These are phyloP conservation scores for Fusarium buxicola DNA, from an alignment of 2,329 filamentous ascomycete genomes.

Conservation along the genomic window DNA sequence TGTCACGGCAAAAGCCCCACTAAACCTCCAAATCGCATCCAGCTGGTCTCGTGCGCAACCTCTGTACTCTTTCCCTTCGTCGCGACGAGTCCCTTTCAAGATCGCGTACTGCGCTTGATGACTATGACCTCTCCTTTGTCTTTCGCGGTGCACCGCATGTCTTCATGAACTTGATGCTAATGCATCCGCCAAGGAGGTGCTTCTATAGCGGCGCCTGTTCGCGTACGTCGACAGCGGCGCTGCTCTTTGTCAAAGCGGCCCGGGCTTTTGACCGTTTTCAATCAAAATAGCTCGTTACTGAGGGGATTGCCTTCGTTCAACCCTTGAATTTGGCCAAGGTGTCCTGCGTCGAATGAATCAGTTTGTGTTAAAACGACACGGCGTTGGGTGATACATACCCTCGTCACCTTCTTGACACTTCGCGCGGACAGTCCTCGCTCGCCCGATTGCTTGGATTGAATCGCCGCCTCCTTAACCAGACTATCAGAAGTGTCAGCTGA, in stretches of 20 bases:
- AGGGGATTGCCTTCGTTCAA: constrained; percentile 52
- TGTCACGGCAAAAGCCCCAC: constrained; percentile 41
- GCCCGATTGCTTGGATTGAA: constrained; percentile 78
- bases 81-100: constrained; percentile 13
- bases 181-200: not conserved
- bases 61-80: constrained; percentile 5
- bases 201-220: not conserved
- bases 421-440: constrained; percentile 80
- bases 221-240: constrained; percentile 1
- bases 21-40: constrained; percentile 33
- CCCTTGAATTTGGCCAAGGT: constrained; percentile 76
- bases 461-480: constrained; percentile 82
- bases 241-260: constrained; percentile 3
- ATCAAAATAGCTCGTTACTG: constrained; percentile 1
- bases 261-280: not conserved
- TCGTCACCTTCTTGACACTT: constrained; percentile 81
- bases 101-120: not conserved
- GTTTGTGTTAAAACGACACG: not conserved
- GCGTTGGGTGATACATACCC: constrained; percentile 62
- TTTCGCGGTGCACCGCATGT: not conserved
- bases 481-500: constrained; percentile 55
- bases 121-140: not conserved
- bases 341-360: constrained; percentile 58
- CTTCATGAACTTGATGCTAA: not conserved
- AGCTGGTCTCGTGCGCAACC: constrained; percentile 45